Percentiles rank a stretch among this genome's conserved stretches.
phyloP scores from a whole-genome alignment of 2,329 filamentous ascomycete species.

The Diaporthe capsici region DNA sequence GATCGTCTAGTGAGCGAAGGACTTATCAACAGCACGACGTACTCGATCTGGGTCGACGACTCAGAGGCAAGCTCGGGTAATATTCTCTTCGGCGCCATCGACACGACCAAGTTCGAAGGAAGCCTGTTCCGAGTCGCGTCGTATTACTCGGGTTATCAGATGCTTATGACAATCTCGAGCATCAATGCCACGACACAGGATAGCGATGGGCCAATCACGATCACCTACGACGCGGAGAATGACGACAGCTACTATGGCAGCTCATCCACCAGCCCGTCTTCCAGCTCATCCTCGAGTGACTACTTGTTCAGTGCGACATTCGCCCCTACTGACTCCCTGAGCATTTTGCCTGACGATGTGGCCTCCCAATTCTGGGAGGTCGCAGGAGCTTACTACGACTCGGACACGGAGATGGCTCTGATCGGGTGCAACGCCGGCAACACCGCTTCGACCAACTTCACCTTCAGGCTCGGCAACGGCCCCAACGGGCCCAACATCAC shows the following conservation, averaged over 20 bases:
- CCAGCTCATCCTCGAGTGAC: background rate
- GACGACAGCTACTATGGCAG: background rate
- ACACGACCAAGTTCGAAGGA: constrained; percentile 47
- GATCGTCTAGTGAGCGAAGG: constrained; percentile 48
- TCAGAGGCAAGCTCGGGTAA: constrained; percentile 46
- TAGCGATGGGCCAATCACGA: constrained; percentile 27
- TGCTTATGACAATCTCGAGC: constrained; percentile 23
- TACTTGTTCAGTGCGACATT: constrained; percentile 41
- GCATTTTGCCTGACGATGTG: constrained; percentile 46
- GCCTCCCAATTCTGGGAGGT: constrained; percentile 47
- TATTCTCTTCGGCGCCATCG: constrained; percentile 52
- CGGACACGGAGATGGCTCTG: constrained; percentile 28
- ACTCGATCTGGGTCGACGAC: constrained; percentile 52
- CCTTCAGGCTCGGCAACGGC: constrained; percentile 46
- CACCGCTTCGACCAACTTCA: constrained; percentile 44
- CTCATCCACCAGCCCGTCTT: background rate
- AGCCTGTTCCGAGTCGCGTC: constrained; percentile 29
- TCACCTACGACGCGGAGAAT: constrained; percentile 14
- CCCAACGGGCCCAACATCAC: constrained; percentile 47
- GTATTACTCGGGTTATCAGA: constrained; percentile 11
- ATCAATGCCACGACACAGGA: constrained; percentile 39
- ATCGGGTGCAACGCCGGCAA: constrained; percentile 48
- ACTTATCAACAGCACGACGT: constrained; percentile 48
- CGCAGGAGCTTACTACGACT: constrained; percentile 47
- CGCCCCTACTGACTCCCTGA: constrained; percentile 46